Percentiles rank a stretch among this genome's conserved stretches.
These are phyloP conservation scores for Amphirosellinia nigrospora DNA, from an alignment of 495 filamentous ascomycete genomes.

Conservation along the genomic window DNA sequence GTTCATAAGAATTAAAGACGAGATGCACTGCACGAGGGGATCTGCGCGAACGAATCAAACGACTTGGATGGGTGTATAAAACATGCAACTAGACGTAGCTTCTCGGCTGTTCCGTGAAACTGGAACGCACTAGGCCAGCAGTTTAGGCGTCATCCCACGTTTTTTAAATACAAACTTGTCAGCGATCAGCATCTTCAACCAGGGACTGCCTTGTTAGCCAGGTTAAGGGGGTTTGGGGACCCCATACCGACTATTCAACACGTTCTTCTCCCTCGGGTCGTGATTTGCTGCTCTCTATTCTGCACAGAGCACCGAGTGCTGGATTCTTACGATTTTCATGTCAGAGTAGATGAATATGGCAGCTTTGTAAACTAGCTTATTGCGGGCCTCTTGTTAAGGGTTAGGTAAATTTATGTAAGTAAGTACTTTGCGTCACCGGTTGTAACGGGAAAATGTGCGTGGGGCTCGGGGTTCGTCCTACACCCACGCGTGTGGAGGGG, in stretches of 20 bases:
- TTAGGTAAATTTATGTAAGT: background rate
- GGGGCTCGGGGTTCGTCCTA: constrained; percentile 1
- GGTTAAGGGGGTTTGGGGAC: background rate
- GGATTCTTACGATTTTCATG: background rate
- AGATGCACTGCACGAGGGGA: background rate
- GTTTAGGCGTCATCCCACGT: constrained; percentile 15
- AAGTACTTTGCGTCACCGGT: background rate
- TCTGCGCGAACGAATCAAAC: constrained; percentile 4
- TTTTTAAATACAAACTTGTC: constrained; percentile 2
- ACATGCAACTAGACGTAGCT: constrained; percentile 1
- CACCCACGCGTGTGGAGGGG: background rate
- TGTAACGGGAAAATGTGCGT: background rate
- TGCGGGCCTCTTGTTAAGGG: background rate
- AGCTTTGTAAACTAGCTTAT: background rate
- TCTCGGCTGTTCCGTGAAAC: constrained; percentile 11
- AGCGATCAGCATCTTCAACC: constrained; percentile 6
- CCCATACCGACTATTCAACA: background rate
- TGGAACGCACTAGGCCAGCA: constrained; percentile 14
- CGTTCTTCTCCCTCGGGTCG: background rate
- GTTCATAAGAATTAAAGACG: background rate
- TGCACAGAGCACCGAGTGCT: background rate
- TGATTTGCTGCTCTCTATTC: background rate
- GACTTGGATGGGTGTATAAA: background rate
- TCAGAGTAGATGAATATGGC: background rate
- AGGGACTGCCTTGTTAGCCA: background rate